Evolutionary conservation across 129 eudicot species (phyloP), one percentile per base, ranked within the genome.

Genomic region (Pseudognaphalium luteoalbum): DNA sequence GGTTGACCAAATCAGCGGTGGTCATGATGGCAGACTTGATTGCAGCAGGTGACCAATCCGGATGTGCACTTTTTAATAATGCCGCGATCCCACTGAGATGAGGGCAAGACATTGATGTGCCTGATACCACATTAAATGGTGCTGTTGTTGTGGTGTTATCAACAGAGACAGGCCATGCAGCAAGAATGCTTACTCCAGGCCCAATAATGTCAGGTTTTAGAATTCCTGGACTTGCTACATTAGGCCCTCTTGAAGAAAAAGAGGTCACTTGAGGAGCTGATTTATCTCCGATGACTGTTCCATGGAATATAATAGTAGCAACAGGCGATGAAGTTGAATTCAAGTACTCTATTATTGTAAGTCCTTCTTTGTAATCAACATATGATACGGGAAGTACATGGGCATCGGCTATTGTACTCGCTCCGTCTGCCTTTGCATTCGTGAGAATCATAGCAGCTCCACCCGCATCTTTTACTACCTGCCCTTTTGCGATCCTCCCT

Each of bases 401-500:
- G 8, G 83, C 66, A 8, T 83, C 96, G 0, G 87, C 81, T 47
- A 50, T 5, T n/a, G 87, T 87, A 57, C 84, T 81, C 52, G 61
- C 78, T 0, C 84, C 90, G 5, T 78, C 85, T 1, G 12, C 4
- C 73, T 81, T 59, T 39, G 11, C 28, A 39, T 90, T 90, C 28
- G 74, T 67, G 59, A 90, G 82, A 42, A 90, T 90, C 96, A 90
- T 87, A 66, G 88, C 96, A 16, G 88, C 87, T 29, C 90, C 96
- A 30, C 96, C 96, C 3, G 87, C 86, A 58, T 74, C 83, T 71
- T 82, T 90, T 35, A 90, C 92, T 0, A 76, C 54, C 11, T 63
- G 76, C 6, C 92, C 90, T 74, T 81, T 90, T 1, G 68, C 79
- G 2, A 85, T 5, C 80, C 86, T 72, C 22, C 69, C 72, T 3